phyloP scores from a whole-genome alignment of 1,284 basidiomycete species.

The Puccinia brachypodii region DNA sequence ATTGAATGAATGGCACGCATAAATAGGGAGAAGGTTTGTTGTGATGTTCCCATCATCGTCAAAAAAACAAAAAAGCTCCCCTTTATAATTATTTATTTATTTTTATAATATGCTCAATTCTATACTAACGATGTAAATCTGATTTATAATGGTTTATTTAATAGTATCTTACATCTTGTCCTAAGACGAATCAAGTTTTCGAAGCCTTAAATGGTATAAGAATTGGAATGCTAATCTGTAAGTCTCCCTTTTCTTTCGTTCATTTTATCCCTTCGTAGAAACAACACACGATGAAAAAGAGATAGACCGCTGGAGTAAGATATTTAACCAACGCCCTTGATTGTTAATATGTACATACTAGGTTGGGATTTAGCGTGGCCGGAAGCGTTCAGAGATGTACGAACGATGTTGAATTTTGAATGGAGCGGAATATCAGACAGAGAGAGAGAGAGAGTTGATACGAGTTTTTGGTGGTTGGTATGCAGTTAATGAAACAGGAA shows the following conservation, averaged over 20 bases:
- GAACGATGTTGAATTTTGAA: background rate
- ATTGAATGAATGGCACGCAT: background rate
- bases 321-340: no score
- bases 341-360: no score
- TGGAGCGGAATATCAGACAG: no score
- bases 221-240: constrained; percentile 30
- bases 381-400: constrained; percentile 34
- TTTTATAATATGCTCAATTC: background rate
- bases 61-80: no score
- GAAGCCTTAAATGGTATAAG: background rate
- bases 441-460: background rate
- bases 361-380: constrained; percentile 46
- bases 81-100: no score
- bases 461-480: background rate
- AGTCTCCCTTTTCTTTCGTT: background rate
- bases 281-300: background rate
- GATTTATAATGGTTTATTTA: background rate
- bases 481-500: constrained; percentile 31
- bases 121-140: background rate
- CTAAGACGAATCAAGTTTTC: constrained; percentile 20
- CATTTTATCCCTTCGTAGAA: background rate
- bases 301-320: no score
- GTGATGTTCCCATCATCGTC: background rate
- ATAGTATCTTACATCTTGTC: constrained; percentile 30
- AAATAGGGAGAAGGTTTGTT: constrained; percentile 7